phyloP scores from a whole-genome alignment of 495 filamentous ascomycete species.

The Rostrohypoxylon terebratum region DNA sequence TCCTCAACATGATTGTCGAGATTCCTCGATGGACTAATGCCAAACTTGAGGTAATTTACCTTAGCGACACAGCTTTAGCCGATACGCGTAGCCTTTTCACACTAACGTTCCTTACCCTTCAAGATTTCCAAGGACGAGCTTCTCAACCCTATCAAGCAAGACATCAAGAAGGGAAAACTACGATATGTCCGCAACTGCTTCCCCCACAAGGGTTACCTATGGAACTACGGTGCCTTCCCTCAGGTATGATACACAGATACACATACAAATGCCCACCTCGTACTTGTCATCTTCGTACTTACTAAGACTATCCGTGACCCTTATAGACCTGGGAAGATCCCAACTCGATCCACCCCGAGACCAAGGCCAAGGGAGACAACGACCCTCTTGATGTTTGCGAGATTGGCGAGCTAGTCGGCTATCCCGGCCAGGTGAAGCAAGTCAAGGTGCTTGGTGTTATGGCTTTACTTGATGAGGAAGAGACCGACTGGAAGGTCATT shows the following conservation, averaged over 20 bases:
- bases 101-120: conserved; percentile 46
- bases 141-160: conserved; percentile 97
- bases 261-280: background rate
- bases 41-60: conserved; percentile 87
- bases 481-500: conserved; percentile 99
- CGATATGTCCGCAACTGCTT: conserved; percentile 99
- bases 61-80: conserved; percentile 19
- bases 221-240: conserved; percentile 99
- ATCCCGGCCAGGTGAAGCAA: conserved; percentile 96
- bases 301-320: conserved; percentile 26
- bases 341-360: conserved; percentile 93
- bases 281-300: conserved; percentile 15
- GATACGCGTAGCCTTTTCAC: conserved; percentile 11
- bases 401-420: conserved; percentile 97
- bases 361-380: conserved; percentile 99
- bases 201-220: conserved; percentile 99
- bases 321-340: conserved; percentile 98
- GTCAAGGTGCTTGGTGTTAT: conserved; percentile 99
- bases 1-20: conserved; percentile 99
- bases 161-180: conserved; percentile 90
- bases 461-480: conserved; percentile 98
- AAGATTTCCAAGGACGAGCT: conserved; percentile 97
- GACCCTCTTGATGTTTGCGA: conserved; percentile 99
- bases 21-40: conserved; percentile 99
- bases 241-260: conserved; percentile 67